Evolutionary conservation across 2,329 filamentous ascomycete species (phyloP).

Genomic region (Penicillium psychrosexuale): DNA sequence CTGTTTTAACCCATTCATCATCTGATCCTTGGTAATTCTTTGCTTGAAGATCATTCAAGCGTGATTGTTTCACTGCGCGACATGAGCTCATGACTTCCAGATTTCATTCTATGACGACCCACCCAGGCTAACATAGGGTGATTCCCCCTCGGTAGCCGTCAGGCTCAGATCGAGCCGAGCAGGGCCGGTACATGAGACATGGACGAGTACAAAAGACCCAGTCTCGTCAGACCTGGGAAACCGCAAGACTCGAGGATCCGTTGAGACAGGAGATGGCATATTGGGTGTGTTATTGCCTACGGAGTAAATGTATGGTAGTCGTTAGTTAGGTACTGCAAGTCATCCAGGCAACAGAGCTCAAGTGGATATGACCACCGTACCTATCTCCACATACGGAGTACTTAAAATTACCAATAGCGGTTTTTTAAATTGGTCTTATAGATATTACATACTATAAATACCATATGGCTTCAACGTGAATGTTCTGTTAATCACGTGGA

Average conservation of each 20-base stretch:
- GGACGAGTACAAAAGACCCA: constrained; percentile 48
- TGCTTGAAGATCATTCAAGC: constrained; percentile 37
- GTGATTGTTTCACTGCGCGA: constrained; percentile 36
- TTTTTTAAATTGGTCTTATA: too few species aligned
- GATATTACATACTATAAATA: too few species aligned
- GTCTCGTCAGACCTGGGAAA: constrained; percentile 48
- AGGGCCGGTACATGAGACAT: constrained; percentile 42
- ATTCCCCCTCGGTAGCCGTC: constrained; percentile 57
- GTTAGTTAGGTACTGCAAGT: not conserved
- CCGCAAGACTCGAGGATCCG: constrained; percentile 43
- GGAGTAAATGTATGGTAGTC: not conserved
- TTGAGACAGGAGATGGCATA: constrained; percentile 14
- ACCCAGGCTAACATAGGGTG: constrained; percentile 52
- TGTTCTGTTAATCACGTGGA: not conserved
- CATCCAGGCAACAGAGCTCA: not conserved
- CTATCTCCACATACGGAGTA: too few species aligned
- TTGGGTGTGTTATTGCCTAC: not conserved
- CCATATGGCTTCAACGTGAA: too few species aligned
- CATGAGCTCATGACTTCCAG: constrained; percentile 12
- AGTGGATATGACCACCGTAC: not conserved
- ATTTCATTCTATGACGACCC: constrained; percentile 8
- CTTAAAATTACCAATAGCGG: too few species aligned
- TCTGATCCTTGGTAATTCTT: constrained; percentile 45
- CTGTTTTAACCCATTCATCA: constrained; percentile 41
- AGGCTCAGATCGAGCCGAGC: constrained; percentile 53